phyloP scores from a whole-genome alignment of 495 filamentous ascomycete genomes.

The Penicillium coffeae region DNA sequence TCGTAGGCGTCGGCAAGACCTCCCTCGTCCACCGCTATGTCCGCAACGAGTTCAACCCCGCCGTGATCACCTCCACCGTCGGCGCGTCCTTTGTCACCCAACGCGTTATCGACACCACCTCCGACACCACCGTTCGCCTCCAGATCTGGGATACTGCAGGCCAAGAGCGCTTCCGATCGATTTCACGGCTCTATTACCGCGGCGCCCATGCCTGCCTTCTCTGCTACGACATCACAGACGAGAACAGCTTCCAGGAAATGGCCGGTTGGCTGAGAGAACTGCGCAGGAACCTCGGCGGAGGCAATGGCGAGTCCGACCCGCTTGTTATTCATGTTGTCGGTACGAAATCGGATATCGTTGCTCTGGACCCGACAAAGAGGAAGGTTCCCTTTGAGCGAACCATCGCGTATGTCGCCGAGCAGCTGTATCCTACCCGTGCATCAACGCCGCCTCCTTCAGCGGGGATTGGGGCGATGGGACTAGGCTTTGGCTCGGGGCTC shows the following conservation, averaged over 20 bases:
- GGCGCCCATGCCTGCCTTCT: slow-evolving; percentile 92
- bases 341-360: slow-evolving; percentile 89
- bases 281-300: slow-evolving; percentile 57
- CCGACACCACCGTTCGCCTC: slow-evolving; percentile 72
- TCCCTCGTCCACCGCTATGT: slow-evolving; percentile 84
- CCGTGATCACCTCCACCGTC: slow-evolving; percentile 72
- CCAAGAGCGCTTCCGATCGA: slow-evolving; percentile 90
- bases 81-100: slow-evolving; percentile 95
- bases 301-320: slow-evolving; percentile 33
- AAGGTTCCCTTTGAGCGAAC: slow-evolving; percentile 90
- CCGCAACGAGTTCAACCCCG: slow-evolving; percentile 69
- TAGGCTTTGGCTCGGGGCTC: slow-evolving; percentile 11
- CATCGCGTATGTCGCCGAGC: slow-evolving; percentile 90
- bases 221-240: slow-evolving; percentile 91
- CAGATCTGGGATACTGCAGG: slow-evolving; percentile 96
- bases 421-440: slow-evolving; percentile 64
- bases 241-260: slow-evolving; percentile 86
- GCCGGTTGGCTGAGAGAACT: slow-evolving; percentile 83
- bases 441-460: slow-evolving; percentile 65
- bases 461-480: slow-evolving; percentile 12
- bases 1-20: slow-evolving; percentile 85
- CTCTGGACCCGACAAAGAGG: slow-evolving; percentile 67
- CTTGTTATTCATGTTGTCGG: slow-evolving; percentile 95
- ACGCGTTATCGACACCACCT: slow-evolving; percentile 78
- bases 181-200: slow-evolving; percentile 91